Conservation (phyloP, 306 rosid genomes). For the Abrus precatorius region DNA sequence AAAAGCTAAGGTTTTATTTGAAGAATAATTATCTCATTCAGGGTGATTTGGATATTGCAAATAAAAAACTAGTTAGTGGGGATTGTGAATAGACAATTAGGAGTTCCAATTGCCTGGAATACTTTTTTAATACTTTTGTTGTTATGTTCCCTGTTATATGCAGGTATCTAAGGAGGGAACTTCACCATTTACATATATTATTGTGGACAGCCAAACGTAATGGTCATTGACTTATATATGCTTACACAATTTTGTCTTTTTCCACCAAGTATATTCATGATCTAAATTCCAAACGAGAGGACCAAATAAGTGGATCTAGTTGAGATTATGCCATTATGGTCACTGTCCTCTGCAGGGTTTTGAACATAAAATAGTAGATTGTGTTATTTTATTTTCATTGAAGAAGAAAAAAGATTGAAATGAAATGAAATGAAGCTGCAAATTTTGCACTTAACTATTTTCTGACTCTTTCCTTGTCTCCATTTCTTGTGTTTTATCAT, state of each 20-base stretch:
- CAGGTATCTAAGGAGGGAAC: constrained; percentile 87
- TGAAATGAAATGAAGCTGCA: constrained; percentile 35
- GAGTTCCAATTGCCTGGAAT: neutral
- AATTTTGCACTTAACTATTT: constrained; percentile 26
- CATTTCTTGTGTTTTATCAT: constrained; percentile 33
- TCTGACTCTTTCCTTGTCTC: constrained; percentile 18
- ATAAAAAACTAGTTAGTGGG: constrained; percentile 25
- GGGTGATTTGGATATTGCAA: constrained; percentile 27
- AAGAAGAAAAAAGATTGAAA: constrained; percentile 1
- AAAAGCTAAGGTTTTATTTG: constrained; percentile 3
- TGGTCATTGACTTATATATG: constrained; percentile 45
- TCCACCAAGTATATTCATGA: constrained; percentile 27
- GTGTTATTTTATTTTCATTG: constrained; percentile 19
- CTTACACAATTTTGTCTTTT: constrained; percentile 41
- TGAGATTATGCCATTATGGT: constrained; percentile 24
- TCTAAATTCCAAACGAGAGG: neutral
- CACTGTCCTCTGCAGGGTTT: constrained; percentile 30
- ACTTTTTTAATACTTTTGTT: constrained; percentile 37
- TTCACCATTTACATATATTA: constrained; percentile 88
- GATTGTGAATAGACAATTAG: constrained; percentile 27
- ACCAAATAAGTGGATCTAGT: constrained; percentile 31
- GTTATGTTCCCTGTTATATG: constrained; percentile 46
- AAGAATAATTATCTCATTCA: neutral
- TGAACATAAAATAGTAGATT: constrained; percentile 30
- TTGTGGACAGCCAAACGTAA: constrained; percentile 92